These are phyloP conservation scores for Epichloe bromicola DNA, from an alignment of 2,329 filamentous ascomycete genomes.

Conservation along the genomic window DNA sequence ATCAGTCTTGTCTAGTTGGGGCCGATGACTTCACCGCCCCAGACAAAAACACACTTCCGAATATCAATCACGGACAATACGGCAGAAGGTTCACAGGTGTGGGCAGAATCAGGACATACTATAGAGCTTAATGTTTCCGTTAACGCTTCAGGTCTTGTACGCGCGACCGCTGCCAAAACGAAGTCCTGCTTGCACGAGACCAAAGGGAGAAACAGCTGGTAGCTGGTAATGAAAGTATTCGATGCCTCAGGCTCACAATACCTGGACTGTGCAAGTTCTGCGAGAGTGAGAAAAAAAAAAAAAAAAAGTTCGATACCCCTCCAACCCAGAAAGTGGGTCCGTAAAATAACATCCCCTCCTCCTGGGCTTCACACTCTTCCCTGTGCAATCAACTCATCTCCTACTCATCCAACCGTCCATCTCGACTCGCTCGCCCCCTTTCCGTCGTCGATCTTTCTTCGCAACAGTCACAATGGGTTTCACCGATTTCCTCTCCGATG, in stretches of 20 bases:
- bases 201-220: no score
- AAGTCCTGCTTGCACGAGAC: no score
- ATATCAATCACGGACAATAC: no score
- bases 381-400: neutral
- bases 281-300: neutral
- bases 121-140: no score
- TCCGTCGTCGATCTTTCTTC: neutral
- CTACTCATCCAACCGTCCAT: neutral
- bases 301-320: conserved; percentile 2
- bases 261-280: neutral
- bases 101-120: no score
- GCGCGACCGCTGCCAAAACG: no score
- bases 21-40: no score
- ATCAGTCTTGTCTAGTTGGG: no score
- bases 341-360: conserved; percentile 5
- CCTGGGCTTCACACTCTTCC: neutral
- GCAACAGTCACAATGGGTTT: conserved; percentile 44
- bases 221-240: no score
- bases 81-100: no score
- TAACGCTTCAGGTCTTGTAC: no score
- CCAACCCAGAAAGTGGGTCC: conserved; percentile 4
- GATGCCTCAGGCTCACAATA: neutral
- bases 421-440: neutral
- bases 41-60: no score
- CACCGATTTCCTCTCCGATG: conserved; percentile 49